phyloP scores from a whole-genome alignment of 306 rosid genomes.

The Cucumis hystrix region DNA sequence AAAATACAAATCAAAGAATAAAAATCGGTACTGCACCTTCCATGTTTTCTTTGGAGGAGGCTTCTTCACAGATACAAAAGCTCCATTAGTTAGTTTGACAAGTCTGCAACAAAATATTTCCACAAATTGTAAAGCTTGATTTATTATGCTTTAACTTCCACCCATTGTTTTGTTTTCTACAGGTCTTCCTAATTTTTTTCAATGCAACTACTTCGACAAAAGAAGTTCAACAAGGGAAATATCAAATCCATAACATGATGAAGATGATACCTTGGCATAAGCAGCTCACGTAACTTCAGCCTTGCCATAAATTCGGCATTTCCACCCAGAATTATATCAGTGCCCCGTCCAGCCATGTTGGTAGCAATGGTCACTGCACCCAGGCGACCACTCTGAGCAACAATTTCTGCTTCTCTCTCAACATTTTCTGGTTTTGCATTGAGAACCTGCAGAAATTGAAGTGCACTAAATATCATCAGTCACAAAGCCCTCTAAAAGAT shows the following conservation, averaged over 20 bases:
- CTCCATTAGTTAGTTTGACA: constrained; percentile 69
- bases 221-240: neutral
- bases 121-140: constrained; percentile 13
- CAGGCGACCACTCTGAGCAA: constrained; percentile 93
- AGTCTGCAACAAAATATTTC: constrained; percentile 47
- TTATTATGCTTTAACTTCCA: constrained; percentile 8
- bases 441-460: constrained; percentile 52
- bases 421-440: constrained; percentile 99
- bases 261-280: constrained; percentile 71
- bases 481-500: neutral
- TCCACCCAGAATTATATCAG: constrained; percentile 97
- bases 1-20: constrained; percentile 4
- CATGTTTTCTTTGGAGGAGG: constrained; percentile 71
- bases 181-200: neutral
- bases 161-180: neutral
- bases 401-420: constrained; percentile 98
- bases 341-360: constrained; percentile 99
- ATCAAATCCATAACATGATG: neutral
- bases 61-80: constrained; percentile 70
- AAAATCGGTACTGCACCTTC: constrained; percentile 45
- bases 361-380: constrained; percentile 97
- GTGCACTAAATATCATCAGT: neutral
- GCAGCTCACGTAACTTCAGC: constrained; percentile 85
- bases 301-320: constrained; percentile 99
- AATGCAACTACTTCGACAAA: neutral